phyloP scores from a whole-genome alignment of 2,329 filamentous ascomycete species.

The Pyrenophora tritici-repentis region DNA sequence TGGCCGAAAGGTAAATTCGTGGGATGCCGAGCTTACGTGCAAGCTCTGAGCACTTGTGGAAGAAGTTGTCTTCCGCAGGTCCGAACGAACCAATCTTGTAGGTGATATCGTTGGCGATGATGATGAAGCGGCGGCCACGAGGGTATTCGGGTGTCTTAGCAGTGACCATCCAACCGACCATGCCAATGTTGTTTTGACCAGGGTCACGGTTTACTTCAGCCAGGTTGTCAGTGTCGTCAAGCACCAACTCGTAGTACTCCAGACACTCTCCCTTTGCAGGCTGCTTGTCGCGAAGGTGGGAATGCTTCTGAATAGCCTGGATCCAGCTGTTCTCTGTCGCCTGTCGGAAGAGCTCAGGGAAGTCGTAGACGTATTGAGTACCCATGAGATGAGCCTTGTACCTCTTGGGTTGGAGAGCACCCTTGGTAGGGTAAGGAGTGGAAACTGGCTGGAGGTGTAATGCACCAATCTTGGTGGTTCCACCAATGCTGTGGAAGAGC shows the following conservation, averaged over 20 bases:
- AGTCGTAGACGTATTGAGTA: conserved; percentile 99
- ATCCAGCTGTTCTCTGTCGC: conserved; percentile 95
- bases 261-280: conserved; percentile 89
- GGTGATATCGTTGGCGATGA: conserved; percentile 98
- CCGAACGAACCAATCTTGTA: conserved; percentile 99
- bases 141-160: conserved; percentile 96
- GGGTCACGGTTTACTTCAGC: conserved; percentile 93
- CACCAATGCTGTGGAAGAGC: conserved; percentile 97
- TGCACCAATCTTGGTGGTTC: conserved; percentile 90
- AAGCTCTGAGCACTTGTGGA: conserved; percentile 97
- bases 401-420: conserved; percentile 96
- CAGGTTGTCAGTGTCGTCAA: conserved; percentile 91
- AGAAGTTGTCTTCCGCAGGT: conserved; percentile 95
- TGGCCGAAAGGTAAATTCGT: conserved; percentile 96
- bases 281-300: conserved; percentile 76
- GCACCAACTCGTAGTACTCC: conserved; percentile 89
- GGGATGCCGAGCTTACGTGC: conserved; percentile 93
- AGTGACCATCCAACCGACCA: conserved; percentile 97
- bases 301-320: conserved; percentile 73
- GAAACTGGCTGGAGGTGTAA: conserved; percentile 93
- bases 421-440: conserved; percentile 95
- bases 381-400: conserved; percentile 99
- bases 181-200: conserved; percentile 93
- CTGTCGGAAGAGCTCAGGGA: conserved; percentile 98
- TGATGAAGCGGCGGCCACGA: conserved; percentile 86